phyloP scores from a whole-genome alignment of 441 rosid genomes.

The Sinapis alba region DNA sequence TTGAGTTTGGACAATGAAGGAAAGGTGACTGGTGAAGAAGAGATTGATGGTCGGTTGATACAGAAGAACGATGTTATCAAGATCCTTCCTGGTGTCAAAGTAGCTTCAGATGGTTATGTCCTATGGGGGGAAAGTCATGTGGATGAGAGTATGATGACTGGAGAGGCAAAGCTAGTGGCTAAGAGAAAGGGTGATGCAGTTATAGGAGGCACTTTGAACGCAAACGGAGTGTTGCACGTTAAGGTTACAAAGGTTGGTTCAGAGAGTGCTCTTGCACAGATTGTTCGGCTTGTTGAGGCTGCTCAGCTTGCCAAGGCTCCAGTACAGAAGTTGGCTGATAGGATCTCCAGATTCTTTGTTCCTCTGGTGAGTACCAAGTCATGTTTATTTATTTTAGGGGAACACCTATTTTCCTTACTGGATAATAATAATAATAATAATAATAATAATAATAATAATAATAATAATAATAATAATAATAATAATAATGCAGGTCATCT shows the following conservation, averaged over 20 bases:
- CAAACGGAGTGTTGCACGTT: constrained; percentile 81
- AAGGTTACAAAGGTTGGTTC: constrained; percentile 87
- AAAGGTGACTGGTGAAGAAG: constrained; percentile 66
- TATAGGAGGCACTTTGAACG: constrained; percentile 91
- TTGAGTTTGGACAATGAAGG: constrained; percentile 64
- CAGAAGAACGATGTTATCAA: constrained; percentile 86
- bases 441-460: too few relatives aligned
- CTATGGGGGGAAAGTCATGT: constrained; percentile 94
- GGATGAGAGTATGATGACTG: constrained; percentile 97
- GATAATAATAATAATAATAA: too few relatives aligned
- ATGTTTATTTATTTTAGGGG: neutral
- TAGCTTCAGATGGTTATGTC: constrained; percentile 92
- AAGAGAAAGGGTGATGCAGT: constrained; percentile 83
- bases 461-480: too few relatives aligned
- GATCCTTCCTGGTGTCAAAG: constrained; percentile 84
- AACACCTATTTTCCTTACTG: neutral
- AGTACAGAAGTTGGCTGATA: constrained; percentile 92
- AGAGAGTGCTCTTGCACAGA: constrained; percentile 91
- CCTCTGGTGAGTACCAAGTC: constrained; percentile 60
- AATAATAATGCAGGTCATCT: constrained; percentile 57
- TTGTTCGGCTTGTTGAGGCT: constrained; percentile 88
- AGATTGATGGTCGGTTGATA: constrained; percentile 81
- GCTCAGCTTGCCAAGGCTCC: constrained; percentile 99
- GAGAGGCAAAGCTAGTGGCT: constrained; percentile 87
- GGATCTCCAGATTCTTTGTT: constrained; percentile 82